phyloP scores from a whole-genome alignment of 2,329 filamentous ascomycete genomes.

The Trichoderma afroharzianum region DNA sequence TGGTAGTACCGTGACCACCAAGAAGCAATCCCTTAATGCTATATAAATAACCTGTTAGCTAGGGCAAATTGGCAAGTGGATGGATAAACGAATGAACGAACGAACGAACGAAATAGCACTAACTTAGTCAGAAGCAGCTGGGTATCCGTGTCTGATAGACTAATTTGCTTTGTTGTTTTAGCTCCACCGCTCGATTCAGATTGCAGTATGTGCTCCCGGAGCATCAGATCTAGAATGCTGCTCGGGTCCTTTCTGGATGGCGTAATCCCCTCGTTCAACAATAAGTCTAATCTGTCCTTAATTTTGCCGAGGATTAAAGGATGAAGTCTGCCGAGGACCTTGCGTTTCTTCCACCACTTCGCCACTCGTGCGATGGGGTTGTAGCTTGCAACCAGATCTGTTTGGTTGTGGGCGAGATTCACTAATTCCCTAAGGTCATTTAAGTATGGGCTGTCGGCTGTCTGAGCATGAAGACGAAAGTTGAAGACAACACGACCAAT shows the following conservation, averaged over 20 bases:
- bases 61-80: background rate
- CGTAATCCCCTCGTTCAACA: slow-evolving; percentile 19
- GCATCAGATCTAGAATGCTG: slow-evolving; percentile 25
- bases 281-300: slow-evolving; percentile 11
- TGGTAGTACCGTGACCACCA: background rate
- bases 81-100: background rate
- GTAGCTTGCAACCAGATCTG: background rate
- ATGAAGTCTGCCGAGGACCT: slow-evolving; percentile 2
- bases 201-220: slow-evolving; percentile 20
- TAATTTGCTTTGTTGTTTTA: background rate
- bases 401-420: background rate
- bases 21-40: background rate
- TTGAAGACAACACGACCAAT: slow-evolving; percentile 25
- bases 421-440: background rate
- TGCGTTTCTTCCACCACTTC: background rate
- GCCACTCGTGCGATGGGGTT: slow-evolving; percentile 3
- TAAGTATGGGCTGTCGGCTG: slow-evolving; percentile 18
- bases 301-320: slow-evolving; percentile 6
- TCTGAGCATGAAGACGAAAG: slow-evolving; percentile 22
- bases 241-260: slow-evolving; percentile 20
- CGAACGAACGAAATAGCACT: background rate
- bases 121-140: background rate
- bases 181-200: background rate
- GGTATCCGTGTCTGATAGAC: background rate
- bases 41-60: background rate